A percentile compares a stretch with the other conserved stretches of the same genome.
phyloP scores from a whole-genome alignment of 345 rosid species.

The Physaria fendleri region DNA sequence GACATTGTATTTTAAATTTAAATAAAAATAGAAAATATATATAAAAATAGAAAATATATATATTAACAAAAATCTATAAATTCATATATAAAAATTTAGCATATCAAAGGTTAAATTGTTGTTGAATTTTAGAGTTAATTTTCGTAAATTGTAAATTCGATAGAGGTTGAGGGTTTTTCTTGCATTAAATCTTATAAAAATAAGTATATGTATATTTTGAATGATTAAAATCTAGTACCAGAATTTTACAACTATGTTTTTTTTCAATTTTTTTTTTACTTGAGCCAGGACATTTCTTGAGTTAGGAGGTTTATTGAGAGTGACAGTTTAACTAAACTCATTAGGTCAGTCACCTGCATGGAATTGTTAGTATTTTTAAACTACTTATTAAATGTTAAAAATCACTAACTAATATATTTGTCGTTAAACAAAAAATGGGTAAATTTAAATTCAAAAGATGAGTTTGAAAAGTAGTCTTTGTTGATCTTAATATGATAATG shows the following conservation, averaged over 20 bases:
- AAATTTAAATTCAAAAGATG: not conserved
- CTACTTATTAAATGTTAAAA: not conserved
- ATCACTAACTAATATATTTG: slow-evolving; percentile 4
- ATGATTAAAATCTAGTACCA: too few species aligned
- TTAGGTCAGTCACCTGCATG: slow-evolving; percentile 27
- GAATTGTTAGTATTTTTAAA: not conserved
- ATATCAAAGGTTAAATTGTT: too few species aligned
- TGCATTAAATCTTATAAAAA: too few species aligned
- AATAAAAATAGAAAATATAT: too few species aligned
- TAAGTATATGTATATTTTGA: too few species aligned
- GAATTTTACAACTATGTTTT: slow-evolving; percentile 21
- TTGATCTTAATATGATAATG: slow-evolving; percentile 6
- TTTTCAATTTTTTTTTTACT: slow-evolving; percentile 18
- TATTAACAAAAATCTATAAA: too few species aligned
- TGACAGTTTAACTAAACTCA: slow-evolving; percentile 31
- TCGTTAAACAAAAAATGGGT: slow-evolving; percentile 21
- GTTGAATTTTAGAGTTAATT: too few species aligned
- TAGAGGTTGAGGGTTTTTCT: too few species aligned
- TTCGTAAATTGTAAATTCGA: too few species aligned
- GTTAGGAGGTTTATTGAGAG: slow-evolving; percentile 22
- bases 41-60: too few species aligned
- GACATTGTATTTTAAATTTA: too few species aligned
- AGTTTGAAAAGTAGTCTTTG: slow-evolving; percentile 15
- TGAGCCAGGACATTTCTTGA: slow-evolving; percentile 19
- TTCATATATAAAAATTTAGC: too few species aligned